Evolutionary conservation across 2,329 filamentous ascomycete genomes (phyloP).

Genomic region (Paraphaeosphaeria minitans): DNA sequence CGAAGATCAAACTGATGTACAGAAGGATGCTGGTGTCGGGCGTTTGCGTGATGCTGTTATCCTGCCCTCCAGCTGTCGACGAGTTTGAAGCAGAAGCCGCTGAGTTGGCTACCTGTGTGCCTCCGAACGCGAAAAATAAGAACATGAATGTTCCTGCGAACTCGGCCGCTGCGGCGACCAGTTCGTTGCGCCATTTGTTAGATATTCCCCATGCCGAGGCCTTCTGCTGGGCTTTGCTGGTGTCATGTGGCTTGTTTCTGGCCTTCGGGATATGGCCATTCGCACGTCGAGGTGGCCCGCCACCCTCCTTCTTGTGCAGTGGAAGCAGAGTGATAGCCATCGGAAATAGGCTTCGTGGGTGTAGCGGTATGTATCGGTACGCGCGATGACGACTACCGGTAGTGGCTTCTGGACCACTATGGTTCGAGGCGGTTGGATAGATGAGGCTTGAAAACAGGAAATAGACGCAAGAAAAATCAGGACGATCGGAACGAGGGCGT

Average conservation of each 20-base stretch:
- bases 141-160: conserved; percentile 50
- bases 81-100: conserved; percentile 28
- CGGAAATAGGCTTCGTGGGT: neutral
- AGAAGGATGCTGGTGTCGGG: conserved; percentile 42
- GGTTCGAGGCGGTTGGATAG: neutral
- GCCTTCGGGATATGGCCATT: conserved; percentile 9
- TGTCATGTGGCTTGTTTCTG: neutral
- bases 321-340: conserved; percentile 14
- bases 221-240: neutral
- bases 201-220: conserved; percentile 2
- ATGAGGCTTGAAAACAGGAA: neutral
- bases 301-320: conserved; percentile 13
- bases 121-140: conserved; percentile 48
- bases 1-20: conserved; percentile 46
- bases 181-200: conserved; percentile 40
- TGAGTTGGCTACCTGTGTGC: conserved; percentile 46
- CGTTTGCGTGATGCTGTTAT: conserved; percentile 35
- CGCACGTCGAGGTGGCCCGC: neutral
- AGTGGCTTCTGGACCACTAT: neutral
- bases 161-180: conserved; percentile 44
- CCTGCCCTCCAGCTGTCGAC: conserved; percentile 26
- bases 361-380: conserved; percentile 3
- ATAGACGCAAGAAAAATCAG: neutral
- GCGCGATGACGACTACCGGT: neutral
- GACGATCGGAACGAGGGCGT: neutral